phyloP scores from a whole-genome alignment of 495 filamentous ascomycete species.

The Darksidea phi region DNA sequence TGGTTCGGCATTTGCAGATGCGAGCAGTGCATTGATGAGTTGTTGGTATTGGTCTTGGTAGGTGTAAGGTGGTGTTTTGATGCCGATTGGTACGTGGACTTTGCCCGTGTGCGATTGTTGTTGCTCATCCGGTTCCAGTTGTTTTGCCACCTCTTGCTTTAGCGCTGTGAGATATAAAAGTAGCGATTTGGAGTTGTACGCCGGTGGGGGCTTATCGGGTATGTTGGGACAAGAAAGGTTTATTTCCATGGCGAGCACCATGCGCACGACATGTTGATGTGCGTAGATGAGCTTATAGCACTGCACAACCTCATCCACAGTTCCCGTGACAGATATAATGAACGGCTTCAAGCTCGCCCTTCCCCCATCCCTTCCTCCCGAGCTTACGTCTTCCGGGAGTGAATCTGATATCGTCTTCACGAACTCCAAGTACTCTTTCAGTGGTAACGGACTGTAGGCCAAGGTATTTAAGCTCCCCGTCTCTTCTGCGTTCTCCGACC shows the following conservation, averaged over 20 bases:
- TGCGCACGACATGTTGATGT: conserved; percentile 34
- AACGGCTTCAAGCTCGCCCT: conserved; percentile 50
- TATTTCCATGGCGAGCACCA: conserved; percentile 61
- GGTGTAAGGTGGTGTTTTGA: conserved; percentile 74
- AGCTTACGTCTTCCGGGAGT: neutral
- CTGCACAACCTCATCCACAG: conserved; percentile 47
- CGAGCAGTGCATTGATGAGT: conserved; percentile 52
- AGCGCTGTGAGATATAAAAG: conserved; percentile 50
- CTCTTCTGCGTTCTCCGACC: conserved; percentile 7
- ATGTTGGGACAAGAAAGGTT: conserved; percentile 78
- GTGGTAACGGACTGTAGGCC: conserved; percentile 46
- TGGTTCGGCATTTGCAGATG: conserved; percentile 24
- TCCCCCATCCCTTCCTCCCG: neutral
- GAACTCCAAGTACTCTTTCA: conserved; percentile 42
- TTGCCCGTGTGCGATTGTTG: neutral
- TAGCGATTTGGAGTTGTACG: conserved; percentile 54
- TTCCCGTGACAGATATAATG: conserved; percentile 70
- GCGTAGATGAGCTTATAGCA: conserved; percentile 45
- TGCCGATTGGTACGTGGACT: conserved; percentile 50
- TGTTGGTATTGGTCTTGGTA: conserved; percentile 58
- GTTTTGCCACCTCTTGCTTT: conserved; percentile 12
- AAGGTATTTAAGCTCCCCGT: conserved; percentile 47
- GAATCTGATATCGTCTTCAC: conserved; percentile 34
- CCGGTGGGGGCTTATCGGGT: conserved; percentile 61
- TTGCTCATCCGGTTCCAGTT: neutral